These are phyloP conservation scores for Actinomucor elegans DNA, from an alignment of 371 early-diverging fungal genomes.

Conservation along the genomic window DNA sequence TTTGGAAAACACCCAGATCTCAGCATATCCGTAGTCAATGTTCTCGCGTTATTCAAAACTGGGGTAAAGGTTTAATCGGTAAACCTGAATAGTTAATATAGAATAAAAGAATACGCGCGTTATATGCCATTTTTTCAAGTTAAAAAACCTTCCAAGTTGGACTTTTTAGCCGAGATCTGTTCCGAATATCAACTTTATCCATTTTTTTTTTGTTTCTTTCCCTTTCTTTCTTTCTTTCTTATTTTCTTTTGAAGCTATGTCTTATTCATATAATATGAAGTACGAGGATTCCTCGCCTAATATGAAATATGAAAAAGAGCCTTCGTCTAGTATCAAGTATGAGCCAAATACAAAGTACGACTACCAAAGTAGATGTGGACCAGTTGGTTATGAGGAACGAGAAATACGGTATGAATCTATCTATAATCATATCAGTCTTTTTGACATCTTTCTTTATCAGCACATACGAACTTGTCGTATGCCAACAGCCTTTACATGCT, in stretches of 20 bases:
- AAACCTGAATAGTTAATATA: constrained; percentile 20
- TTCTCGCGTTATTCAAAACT: constrained; percentile 33
- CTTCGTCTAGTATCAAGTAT: no score
- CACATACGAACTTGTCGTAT: constrained; percentile 53
- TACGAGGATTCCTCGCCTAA: no score
- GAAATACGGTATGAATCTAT: not conserved
- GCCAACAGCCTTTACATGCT: constrained; percentile 81
- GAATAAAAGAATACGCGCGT: no score
- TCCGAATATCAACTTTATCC: not conserved
- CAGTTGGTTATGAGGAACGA: not conserved
- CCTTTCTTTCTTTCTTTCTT: not conserved
- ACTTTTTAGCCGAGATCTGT: not conserved
- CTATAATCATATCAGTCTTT: no score
- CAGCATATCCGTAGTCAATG: constrained; percentile 31
- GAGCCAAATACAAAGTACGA: no score
- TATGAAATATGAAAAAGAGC: not conserved
- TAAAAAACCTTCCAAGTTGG: no score
- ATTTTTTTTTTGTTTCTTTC: not conserved
- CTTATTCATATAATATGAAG: no score
- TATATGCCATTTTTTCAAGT: no score
- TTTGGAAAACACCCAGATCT: constrained; percentile 30
- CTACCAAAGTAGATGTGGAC: no score
- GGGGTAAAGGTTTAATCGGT: constrained; percentile 37
- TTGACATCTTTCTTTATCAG: constrained; percentile 29
- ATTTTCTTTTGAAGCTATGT: not conserved